Evolutionary conservation across 441 rosid species (phyloP), one percentile per base, ranked within the genome.

Genomic region (Melastoma candidum): DNA sequence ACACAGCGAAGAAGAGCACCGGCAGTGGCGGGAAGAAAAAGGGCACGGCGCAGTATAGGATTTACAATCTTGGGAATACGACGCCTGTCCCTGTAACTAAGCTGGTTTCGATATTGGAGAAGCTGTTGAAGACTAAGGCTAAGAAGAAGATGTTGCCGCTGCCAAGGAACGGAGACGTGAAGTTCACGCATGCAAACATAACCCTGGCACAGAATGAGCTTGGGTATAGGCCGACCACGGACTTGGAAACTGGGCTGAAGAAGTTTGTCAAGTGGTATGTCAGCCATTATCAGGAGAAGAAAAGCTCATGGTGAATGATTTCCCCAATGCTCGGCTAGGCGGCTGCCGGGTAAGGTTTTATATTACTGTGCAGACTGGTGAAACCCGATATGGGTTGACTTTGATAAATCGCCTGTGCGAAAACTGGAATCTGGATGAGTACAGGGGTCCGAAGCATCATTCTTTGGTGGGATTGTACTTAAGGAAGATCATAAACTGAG

Each of bases 111-210:
- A 75, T 80, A 27, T 43, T 84, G 52, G 93, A 84, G 73, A 87
- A 74, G 76, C 66, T 80, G 56, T 71, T 87, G 70, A 78, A 84
- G 72, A 63, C 68, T 57, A 82, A 80, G 51, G 90, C 87, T 46
- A 78, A 82, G 85, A 80, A 66, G 60, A 82, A 84, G 68, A 53
- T 75, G 36, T 36, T 74, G 75, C 82, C 84, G 17, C 55, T 87
- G 55, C 90, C 93, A 0, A 74, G 84, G 68, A 87, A 87, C 60
- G 95, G 95, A 24, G 95, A 87, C 64, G 93, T 87, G 4, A 76
- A 71, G 64, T 80, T 78, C 46, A 86, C 89, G 0, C 95, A 83
- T 0, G 89, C 95, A 0, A 83, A 86, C 53, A 80, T 86, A 45
- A 84, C 84, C 47, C 68, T 72, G 51, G 95, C 95, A 0, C 74